Conservation (phyloP, 371 early-diverging fungal species). For the Circinella minor region DNA sequence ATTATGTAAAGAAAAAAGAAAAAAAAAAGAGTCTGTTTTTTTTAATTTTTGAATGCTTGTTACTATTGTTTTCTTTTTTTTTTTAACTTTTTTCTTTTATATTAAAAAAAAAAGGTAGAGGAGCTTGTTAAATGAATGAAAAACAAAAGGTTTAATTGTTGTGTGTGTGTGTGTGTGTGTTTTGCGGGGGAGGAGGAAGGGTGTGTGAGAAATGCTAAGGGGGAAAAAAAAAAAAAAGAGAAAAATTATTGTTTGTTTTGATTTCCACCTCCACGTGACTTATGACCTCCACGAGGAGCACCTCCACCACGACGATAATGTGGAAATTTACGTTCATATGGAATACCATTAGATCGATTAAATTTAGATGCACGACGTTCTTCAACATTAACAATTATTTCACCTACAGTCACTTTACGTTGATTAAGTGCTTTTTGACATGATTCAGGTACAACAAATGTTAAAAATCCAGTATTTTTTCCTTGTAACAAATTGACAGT, state of each 20-base stretch:
- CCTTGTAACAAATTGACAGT: constrained; percentile 22
- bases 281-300: constrained; percentile 14
- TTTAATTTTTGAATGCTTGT: no score
- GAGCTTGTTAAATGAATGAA: no score
- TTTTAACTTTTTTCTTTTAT: no score
- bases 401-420: constrained; percentile 34
- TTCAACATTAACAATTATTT: constrained; percentile 36
- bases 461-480: constrained; percentile 41
- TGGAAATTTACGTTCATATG: constrained; percentile 22
- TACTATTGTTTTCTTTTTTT: no score
- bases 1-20: no score
- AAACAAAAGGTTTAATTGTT: no score
- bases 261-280: constrained; percentile 20
- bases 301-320: constrained; percentile 25
- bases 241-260: constrained; percentile 3
- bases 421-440: constrained; percentile 48
- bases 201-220: not conserved
- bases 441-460: constrained; percentile 38
- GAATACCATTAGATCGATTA: constrained; percentile 15
- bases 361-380: constrained; percentile 38
- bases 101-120: no score
- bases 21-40: no score
- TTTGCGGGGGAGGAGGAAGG: not conserved
- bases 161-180: no score
- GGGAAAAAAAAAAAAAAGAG: no score